Conservation (phyloP, 2,329 filamentous ascomycete genomes). For the Scedosporium dehoogii region DNA sequence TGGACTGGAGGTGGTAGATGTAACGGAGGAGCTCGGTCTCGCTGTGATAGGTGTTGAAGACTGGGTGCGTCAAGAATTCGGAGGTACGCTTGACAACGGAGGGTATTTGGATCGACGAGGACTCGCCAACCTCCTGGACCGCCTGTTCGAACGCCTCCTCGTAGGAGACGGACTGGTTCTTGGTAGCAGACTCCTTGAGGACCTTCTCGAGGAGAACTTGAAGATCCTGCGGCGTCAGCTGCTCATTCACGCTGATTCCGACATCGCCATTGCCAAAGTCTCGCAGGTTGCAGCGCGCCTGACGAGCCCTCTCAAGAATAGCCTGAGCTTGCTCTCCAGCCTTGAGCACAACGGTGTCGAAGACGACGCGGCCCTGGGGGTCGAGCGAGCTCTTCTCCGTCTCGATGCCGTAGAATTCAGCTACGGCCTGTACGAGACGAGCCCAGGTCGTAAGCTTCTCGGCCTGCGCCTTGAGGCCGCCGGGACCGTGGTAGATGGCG, state of each 20-base stretch:
- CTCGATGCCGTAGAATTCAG: slow-evolving; percentile 53
- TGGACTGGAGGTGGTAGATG: slow-evolving; percentile 86
- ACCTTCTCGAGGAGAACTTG: slow-evolving; percentile 36
- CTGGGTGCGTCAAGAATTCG: slow-evolving; percentile 73
- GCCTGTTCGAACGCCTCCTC: slow-evolving; percentile 14
- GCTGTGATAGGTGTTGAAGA: slow-evolving; percentile 91
- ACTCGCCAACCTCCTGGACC: neutral
- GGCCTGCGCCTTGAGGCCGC: slow-evolving; percentile 74
- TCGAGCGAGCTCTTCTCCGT: slow-evolving; percentile 49
- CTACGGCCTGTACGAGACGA: slow-evolving; percentile 55
- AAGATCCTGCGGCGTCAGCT: slow-evolving; percentile 28
- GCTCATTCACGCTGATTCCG: slow-evolving; percentile 21
- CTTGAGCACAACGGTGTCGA: slow-evolving; percentile 72
- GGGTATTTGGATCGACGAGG: slow-evolving; percentile 31
- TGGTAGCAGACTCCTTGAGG: slow-evolving; percentile 18
- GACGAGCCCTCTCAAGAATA: neutral
- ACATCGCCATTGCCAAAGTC: slow-evolving; percentile 20
- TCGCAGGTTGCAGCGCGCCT: slow-evolving; percentile 16
- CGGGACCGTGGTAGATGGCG: slow-evolving; percentile 84
- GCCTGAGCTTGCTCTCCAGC: slow-evolving; percentile 36
- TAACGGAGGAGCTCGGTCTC: slow-evolving; percentile 92
- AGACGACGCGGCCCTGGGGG: slow-evolving; percentile 50
- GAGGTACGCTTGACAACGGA: slow-evolving; percentile 59
- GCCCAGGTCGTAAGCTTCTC: slow-evolving; percentile 65
- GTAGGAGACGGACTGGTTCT: slow-evolving; percentile 14